Conservation (phyloP, 2,329 filamentous ascomycete genomes). For the Chrysoporthe austroafricana region DNA sequence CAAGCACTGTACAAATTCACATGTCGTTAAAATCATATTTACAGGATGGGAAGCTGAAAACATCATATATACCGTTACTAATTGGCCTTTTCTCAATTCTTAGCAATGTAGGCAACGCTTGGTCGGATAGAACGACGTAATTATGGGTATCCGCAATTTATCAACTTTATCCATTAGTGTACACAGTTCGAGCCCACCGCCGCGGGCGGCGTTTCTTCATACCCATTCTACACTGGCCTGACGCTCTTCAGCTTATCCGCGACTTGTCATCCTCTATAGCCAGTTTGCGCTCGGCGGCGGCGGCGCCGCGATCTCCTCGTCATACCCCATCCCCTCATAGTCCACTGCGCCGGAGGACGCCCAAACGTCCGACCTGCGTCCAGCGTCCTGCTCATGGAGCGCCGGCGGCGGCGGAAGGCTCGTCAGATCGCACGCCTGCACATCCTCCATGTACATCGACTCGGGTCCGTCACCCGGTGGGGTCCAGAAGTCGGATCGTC, state of each 20-base stretch:
- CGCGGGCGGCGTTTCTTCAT: too few relatives aligned
- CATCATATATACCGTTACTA: background rate
- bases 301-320: constrained; percentile 24
- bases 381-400: constrained; percentile 4
- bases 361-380: constrained; percentile 24
- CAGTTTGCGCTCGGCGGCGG: constrained; percentile 22
- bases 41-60: background rate
- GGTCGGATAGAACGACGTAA: background rate
- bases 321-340: constrained; percentile 27
- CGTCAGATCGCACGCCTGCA: constrained; percentile 24
- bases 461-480: constrained; percentile 18
- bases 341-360: constrained; percentile 19
- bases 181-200: constrained; percentile 6
- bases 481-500: constrained; percentile 27
- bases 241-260: too few relatives aligned
- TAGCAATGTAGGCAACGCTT: background rate
- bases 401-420: constrained; percentile 13
- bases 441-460: constrained; percentile 27
- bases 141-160: constrained; percentile 4
- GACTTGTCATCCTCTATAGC: constrained; percentile 15
- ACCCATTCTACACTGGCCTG: too few relatives aligned
- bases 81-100: background rate
- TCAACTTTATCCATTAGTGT: constrained; percentile 20
- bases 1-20: background rate
- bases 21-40: background rate